phyloP scores from a whole-genome alignment of 192 early-diverging fungal species.

The Gonapodya prolifera region DNA sequence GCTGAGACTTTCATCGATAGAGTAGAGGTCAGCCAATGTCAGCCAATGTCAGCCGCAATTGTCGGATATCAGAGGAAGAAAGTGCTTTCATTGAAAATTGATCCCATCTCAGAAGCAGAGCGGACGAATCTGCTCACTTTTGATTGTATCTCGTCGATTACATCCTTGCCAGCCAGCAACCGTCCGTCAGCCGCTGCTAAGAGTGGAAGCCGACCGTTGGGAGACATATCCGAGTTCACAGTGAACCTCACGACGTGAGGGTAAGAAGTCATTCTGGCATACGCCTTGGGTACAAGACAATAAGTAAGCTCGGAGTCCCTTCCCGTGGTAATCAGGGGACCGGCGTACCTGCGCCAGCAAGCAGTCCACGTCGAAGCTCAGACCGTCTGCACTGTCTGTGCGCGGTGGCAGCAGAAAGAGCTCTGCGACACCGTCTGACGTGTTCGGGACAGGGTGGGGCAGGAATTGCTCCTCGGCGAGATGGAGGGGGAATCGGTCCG shows the following conservation, averaged over 20 bases:
- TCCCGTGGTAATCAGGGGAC: no score
- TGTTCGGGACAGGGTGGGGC: not conserved
- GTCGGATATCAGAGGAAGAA: no score
- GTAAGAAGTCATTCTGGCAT: not conserved
- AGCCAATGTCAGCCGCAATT: no score
- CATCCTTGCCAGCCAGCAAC: not conserved
- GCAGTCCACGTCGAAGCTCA: not conserved
- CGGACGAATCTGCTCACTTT: not conserved
- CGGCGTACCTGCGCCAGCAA: not conserved
- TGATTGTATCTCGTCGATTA: not conserved
- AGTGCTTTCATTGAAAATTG: no score
- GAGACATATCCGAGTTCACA: not conserved
- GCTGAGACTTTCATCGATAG: not conserved
- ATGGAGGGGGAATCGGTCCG: not conserved
- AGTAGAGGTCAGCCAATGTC: not conserved
- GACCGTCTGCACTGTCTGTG: not conserved
- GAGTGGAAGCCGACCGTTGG: not conserved
- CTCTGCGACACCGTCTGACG: not conserved
- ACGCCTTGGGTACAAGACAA: not conserved
- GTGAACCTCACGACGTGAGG: not conserved
- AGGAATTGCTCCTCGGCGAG: not conserved
- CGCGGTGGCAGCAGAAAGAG: not conserved
- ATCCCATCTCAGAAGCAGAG: no score
- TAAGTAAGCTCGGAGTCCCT: no score
- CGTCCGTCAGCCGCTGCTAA: not conserved